Evolutionary conservation across 306 rosid species (phyloP).

Genomic region (Hippophae gyantsensis): DNA sequence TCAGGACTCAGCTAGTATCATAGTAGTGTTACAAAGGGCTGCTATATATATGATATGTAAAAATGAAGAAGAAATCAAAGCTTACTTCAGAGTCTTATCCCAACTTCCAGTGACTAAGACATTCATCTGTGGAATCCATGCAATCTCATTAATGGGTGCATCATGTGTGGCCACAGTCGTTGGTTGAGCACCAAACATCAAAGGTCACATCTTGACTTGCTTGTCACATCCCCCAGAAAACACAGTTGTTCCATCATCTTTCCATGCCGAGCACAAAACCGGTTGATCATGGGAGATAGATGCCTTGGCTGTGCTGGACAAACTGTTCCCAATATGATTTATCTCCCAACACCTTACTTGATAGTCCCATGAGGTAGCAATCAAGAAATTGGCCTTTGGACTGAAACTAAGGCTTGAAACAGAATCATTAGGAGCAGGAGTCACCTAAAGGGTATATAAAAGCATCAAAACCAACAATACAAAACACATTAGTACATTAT

Average conservation of each 20-base stretch:
- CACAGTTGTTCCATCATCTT: constrained; percentile 80
- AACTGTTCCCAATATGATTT: constrained; percentile 15
- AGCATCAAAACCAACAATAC: background rate
- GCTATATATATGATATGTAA: too few species aligned
- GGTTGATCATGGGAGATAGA: constrained; percentile 47
- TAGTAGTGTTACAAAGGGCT: background rate
- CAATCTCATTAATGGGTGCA: constrained; percentile 60
- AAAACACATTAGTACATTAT: background rate
- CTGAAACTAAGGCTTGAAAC: constrained; percentile 54
- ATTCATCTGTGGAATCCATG: constrained; percentile 76
- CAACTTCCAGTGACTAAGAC: constrained; percentile 72
- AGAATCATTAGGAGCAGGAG: constrained; percentile 61
- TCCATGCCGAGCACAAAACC: constrained; percentile 81
- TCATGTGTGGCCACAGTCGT: constrained; percentile 77
- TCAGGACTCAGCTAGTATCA: too few species aligned
- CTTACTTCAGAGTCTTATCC: constrained; percentile 68
- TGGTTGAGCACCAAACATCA: constrained; percentile 55
- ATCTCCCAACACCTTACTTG: constrained; percentile 60
- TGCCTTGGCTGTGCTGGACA: constrained; percentile 33
- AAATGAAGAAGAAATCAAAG: constrained; percentile 1
- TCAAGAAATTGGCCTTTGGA: constrained; percentile 54
- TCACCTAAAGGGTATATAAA: constrained; percentile 34
- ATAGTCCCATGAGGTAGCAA: constrained; percentile 80
- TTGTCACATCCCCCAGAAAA: constrained; percentile 89
- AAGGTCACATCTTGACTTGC: constrained; percentile 90